phyloP scores from a whole-genome alignment of 2,329 filamentous ascomycete species.

The Aspergillus ochraceus region DNA sequence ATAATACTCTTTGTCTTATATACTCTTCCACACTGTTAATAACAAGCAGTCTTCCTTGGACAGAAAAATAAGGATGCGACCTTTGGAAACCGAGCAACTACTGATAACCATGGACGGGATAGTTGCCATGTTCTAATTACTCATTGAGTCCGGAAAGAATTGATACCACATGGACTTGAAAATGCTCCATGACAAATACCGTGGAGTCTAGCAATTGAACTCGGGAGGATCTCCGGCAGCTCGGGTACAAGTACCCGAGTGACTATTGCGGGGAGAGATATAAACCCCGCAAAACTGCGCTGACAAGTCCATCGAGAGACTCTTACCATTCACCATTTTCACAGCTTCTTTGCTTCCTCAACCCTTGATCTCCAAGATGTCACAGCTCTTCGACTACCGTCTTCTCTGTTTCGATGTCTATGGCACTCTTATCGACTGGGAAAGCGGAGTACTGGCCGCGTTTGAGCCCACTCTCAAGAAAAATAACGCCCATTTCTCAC shows the following conservation, averaged over 20 bases:
- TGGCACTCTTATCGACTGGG: constrained; percentile 78
- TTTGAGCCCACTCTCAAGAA: constrained; percentile 47
- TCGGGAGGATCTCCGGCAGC: neutral
- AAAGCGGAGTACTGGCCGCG: constrained; percentile 60
- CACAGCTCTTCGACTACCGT: constrained; percentile 40
- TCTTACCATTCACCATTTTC: neutral
- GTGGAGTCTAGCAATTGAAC: too few relatives aligned
- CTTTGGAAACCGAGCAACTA: too few relatives aligned
- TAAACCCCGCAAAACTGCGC: neutral
- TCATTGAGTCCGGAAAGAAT: too few relatives aligned
- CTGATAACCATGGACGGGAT: too few relatives aligned
- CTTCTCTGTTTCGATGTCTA: constrained; percentile 75
- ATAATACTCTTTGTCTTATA: too few relatives aligned
- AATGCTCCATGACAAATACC: too few relatives aligned
- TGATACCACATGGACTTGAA: too few relatives aligned
- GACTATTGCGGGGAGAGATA: neutral
- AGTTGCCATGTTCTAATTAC: too few relatives aligned
- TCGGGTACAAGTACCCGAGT: neutral
- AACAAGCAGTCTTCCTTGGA: too few relatives aligned
- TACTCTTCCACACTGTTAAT: too few relatives aligned
- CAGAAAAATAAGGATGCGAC: too few relatives aligned
- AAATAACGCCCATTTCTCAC: constrained; percentile 40
- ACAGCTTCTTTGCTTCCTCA: neutral
- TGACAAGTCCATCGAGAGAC: neutral
- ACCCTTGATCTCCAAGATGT: constrained; percentile 8